Evolutionary conservation across 2,329 filamentous ascomycete genomes (phyloP), one percentile per base, ranked within the genome.

Genomic region (Hirsutella rhossiliensis): DNA sequence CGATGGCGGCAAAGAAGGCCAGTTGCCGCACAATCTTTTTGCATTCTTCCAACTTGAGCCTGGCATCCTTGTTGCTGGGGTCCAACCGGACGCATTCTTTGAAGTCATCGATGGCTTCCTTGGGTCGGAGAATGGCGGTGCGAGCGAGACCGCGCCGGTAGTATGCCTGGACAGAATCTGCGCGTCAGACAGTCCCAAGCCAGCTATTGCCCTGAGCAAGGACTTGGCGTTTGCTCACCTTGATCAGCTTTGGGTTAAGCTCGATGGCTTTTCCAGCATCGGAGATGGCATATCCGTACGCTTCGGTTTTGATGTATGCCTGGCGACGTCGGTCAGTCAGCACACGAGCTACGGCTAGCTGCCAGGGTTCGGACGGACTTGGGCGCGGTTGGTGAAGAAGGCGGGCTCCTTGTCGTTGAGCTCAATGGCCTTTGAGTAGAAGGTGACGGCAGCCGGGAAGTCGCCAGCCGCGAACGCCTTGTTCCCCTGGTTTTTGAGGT

Each of bases 261-360:
- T 94, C 87, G 58, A 97, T 81, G 15, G 92, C 92, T 64, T 86
- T 94, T 43, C 84, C 86, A 29, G 90, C 87, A 66, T 98, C 92
- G 43, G 81, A 74, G 55, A 97, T 84, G 20, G 92, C 89, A 67
- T 90, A 94, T 34, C 92, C 92, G 61, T 89, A 97, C 18, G 90
- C 80, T 65, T 98, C 92, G 34, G 90, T 82, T 69, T 96, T 97
- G 64, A 98, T 90, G 62, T 98, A 76, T 51, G 87, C 87, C 87
- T 95, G 32, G 18, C 46, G 13, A 45, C n/a, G 36, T 20, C 27
- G 37, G 59, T 75, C 48, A 74, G 71, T 70, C n/a, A 11, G 34
- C 34, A 11, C 66, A 72, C 63, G 62, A 64, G 64, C 68, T 57
- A 58, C n/a, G 17, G 23, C 23, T 27, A 27, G 23, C 23, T 27